phyloP scores from a whole-genome alignment of 1,284 basidiomycete species.

The Stygiomarasmius scandens region DNA sequence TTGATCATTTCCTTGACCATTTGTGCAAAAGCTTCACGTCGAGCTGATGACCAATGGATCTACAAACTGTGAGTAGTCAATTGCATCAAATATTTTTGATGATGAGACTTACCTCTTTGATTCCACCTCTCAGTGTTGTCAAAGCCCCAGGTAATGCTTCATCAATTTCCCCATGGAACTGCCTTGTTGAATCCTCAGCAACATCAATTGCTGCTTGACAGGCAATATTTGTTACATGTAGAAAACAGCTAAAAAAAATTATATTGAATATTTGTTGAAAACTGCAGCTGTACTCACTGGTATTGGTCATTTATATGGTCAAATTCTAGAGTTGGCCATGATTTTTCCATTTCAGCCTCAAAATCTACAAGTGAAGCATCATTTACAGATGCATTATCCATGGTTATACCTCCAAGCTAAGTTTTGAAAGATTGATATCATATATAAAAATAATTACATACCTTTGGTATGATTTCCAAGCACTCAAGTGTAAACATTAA shows the following conservation, averaged over 20 bases:
- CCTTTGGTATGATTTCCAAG: background rate
- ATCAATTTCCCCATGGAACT: background rate
- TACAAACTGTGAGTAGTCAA: background rate
- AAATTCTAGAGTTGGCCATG: background rate
- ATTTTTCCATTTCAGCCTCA: background rate
- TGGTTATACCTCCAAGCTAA: background rate
- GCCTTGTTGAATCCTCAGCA: background rate
- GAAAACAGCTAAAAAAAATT: background rate
- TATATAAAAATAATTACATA: background rate
- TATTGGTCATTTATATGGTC: background rate
- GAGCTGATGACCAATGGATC: background rate
- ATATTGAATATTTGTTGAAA: background rate
- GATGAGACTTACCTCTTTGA: background rate
- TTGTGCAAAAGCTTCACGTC: background rate
- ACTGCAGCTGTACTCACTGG: background rate
- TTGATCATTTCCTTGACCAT: too few species aligned
- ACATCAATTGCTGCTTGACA: background rate
- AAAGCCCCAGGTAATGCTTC: background rate
- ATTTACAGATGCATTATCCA: background rate
- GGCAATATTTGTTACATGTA: background rate
- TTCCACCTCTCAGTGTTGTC: background rate
- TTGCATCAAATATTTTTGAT: background rate
- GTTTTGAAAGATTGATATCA: background rate
- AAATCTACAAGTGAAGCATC: background rate
- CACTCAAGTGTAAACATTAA: background rate